Percentiles rank a stretch among this genome's conserved stretches.
Evolutionary conservation across 2,329 filamentous ascomycete genomes (phyloP).

Genomic region (Botrytis elliptica): DNA sequence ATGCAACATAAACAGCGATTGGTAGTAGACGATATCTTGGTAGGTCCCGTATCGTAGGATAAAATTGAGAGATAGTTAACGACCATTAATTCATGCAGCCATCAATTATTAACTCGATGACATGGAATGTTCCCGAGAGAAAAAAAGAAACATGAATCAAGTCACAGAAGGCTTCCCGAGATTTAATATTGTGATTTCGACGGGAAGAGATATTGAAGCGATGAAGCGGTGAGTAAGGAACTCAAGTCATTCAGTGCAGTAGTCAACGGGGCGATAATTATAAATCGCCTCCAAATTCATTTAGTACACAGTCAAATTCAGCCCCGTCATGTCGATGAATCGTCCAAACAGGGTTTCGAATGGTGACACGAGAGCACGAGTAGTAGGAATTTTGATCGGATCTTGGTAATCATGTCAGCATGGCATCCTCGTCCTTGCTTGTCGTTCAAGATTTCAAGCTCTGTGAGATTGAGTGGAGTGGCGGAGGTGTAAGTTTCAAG

Average conservation of each 20-base stretch:
- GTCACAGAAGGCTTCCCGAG: not conserved
- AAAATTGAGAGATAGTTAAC: not conserved
- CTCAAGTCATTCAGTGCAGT: not conserved
- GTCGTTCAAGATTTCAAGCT: not conserved
- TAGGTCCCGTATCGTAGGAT: not conserved
- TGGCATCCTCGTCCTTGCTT: conserved; percentile 9
- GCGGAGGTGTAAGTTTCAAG: not conserved
- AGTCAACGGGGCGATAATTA: conserved; percentile 3
- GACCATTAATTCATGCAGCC: not conserved
- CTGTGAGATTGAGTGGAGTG: not conserved
- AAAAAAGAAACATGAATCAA: not conserved
- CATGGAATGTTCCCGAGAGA: not conserved
- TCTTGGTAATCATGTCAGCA: conserved; percentile 11
- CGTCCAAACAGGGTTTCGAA: conserved; percentile 10
- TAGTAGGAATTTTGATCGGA: conserved; percentile 5
- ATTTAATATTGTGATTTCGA: not conserved
- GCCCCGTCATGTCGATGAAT: conserved; percentile 11
- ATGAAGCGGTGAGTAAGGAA: conserved; percentile 15
- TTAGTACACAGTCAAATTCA: not conserved
- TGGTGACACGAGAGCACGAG: conserved; percentile 12
- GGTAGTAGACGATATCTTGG: not conserved
- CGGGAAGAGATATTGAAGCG: not conserved
- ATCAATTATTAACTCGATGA: not conserved
- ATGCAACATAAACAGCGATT: not conserved
- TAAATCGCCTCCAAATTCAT: not conserved